Percentiles rank a stretch among this genome's conserved stretches.
phyloP scores from a whole-genome alignment of 345 rosid genomes.

The Aquilaria malaccensis region DNA sequence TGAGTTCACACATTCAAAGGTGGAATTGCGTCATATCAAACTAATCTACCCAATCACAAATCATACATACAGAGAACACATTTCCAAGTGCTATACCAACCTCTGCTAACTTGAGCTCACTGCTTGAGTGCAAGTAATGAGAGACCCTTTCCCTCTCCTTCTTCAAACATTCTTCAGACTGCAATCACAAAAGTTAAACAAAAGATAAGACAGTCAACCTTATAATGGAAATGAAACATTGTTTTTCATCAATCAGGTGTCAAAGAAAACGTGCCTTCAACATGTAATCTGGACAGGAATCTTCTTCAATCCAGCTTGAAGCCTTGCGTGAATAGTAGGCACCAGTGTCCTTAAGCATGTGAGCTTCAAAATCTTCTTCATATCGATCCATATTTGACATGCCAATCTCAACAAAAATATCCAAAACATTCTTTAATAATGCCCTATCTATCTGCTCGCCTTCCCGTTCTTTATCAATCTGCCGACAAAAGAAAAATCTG shows the following conservation, averaged over 20 bases:
- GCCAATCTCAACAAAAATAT: slow-evolving; percentile 82
- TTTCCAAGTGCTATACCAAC: slow-evolving; percentile 31
- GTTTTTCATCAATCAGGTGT: not conserved
- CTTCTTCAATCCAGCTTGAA: slow-evolving; percentile 69
- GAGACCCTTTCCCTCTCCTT: slow-evolving; percentile 88
- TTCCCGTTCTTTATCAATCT: slow-evolving; percentile 89
- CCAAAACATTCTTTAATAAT: slow-evolving; percentile 66
- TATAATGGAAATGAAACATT: slow-evolving; percentile 3
- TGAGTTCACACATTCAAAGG: not conserved
- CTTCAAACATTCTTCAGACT: slow-evolving; percentile 93
- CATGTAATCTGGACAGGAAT: slow-evolving; percentile 85
- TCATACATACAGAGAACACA: too few relatives aligned
- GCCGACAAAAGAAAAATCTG: slow-evolving; percentile 7
- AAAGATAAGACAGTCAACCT: not conserved
- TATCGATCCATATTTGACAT: slow-evolving; percentile 63
- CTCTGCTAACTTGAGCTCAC: slow-evolving; percentile 88
- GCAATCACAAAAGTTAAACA: slow-evolving; percentile 17
- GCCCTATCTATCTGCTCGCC: slow-evolving; percentile 86
- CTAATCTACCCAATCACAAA: too few relatives aligned
- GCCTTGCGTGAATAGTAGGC: slow-evolving; percentile 87
- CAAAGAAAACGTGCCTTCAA: slow-evolving; percentile 41
- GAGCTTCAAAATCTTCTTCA: slow-evolving; percentile 69
- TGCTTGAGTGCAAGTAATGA: slow-evolving; percentile 81
- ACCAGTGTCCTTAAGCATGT: slow-evolving; percentile 61
- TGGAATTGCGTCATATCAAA: not conserved